Base-by-base conservation (phyloP, 352 stramenopile genomes). In the Phytophthora citricola region DNA sequence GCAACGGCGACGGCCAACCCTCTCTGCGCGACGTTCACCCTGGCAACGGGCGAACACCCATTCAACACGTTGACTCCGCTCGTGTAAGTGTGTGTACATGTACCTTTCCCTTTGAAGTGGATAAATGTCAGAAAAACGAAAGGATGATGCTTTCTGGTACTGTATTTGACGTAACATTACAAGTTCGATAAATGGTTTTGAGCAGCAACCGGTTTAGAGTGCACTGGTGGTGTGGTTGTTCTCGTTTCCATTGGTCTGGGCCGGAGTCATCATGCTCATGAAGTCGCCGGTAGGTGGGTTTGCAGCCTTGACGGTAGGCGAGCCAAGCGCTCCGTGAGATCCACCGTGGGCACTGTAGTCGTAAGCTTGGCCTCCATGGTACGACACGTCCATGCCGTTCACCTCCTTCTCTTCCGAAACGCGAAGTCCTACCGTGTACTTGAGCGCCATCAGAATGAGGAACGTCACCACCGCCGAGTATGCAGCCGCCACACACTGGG, bases 381-480 rank as follows among this genome's bases (percentile, higher is more conserved):
- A 43, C 6, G 38, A 43, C 14, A 43, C 38, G n/a, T 43, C 38
- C 38, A 43, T 43, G 38, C 38, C 38, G 14, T 43, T 43, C 38
- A 43, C 38, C 15, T 43, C 38, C 38, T 43, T 43, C 38, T 43
- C 38, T 4, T 43, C 38, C 38, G 38, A 43, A 10, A 43, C 38
- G 14, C 38, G 38, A 43, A 43, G 38, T 17, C 38, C 38, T 9
- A 43, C 38, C 14, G 38, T 43, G 38, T 43, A 43, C 15, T 43
- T 43, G 5, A 43, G 38, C 7, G n/a, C 38, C 38, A 43, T 43
- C 4, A 43, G 38, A 20, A 43, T 43, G 38, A 94, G 20, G 15
- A 88, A 85, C 38, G 85, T 92, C 44, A 83, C 78, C 36, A 87
- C 74, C 3, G 71, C 77, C 34, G 85, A 91, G 72, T 92, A 93